Base-by-base conservation (phyloP, 1,284 basidiomycete species). In the Neonothopanus nambi region DNA sequence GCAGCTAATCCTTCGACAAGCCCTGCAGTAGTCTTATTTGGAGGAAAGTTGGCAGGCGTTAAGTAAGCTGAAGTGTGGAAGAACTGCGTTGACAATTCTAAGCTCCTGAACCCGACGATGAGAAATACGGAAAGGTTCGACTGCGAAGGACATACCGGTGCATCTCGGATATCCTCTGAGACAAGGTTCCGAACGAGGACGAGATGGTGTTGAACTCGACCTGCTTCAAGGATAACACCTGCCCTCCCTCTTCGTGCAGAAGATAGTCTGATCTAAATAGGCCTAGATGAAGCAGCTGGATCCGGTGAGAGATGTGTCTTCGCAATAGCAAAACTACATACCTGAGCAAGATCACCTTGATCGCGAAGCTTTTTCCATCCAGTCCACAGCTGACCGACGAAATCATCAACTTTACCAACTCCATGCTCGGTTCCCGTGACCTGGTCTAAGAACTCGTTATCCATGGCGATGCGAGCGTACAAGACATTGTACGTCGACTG, bases 141-240 rank as follows among this genome's bases (percentile, higher is more conserved):
- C 12, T 28, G 36, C 18, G 21, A n/a, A 33, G 8, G 24, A 12
- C 74, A 57, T 62, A 93, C 92, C 83, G 77, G 70, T 98, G 96
- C 65, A 98, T 70, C 21, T 82, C 81, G 15, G 88, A 81, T 6
- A 84, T 80, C 39, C 79, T 81, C 56, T 93, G 81, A 3, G 91
- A 93, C 13, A 98, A 75, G 0, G 86, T 69, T 1, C 95, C 96
- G 66, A 98, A 98, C 1, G 93, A 94, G 0, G 89, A 85, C 0
- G 95, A 93, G 60, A 98, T 96, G 5, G 96, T 98, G 69, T 99
- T 99, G 73, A 98, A 97, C 69, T 99, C 97, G 49, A 99, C 96
- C 73, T 99, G 96, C 68, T 95, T 97, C 56, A 99, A 73, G 24
- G 76, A 73, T 9, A 84, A 61, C 0, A 70, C 59, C 6, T 75